Evolutionary conservation across 2,329 filamentous ascomycete species (phyloP).

Genomic region (Aspergillus fumigatiaffinis): DNA sequence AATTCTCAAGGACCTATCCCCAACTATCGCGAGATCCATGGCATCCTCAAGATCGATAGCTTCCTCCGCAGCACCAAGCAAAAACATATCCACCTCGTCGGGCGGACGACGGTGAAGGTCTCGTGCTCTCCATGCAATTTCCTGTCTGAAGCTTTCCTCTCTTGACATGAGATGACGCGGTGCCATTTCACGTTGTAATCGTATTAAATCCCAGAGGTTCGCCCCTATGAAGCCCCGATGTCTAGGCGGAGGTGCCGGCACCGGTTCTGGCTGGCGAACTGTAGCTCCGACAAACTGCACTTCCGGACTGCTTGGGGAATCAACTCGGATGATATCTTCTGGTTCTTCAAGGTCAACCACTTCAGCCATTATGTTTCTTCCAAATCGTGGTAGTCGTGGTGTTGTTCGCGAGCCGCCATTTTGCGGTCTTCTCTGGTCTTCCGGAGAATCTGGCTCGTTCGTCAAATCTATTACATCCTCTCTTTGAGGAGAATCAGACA

Average conservation of each 20-base stretch:
- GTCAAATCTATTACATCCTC: slow-evolving; percentile 47
- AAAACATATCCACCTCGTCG: slow-evolving; percentile 18
- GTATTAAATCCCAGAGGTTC: slow-evolving; percentile 9
- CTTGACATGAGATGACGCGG: background rate
- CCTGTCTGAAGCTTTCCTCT: slow-evolving; percentile 16
- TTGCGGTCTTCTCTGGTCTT: slow-evolving; percentile 8
- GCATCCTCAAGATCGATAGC: slow-evolving; percentile 24
- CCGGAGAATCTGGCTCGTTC: slow-evolving; percentile 40
- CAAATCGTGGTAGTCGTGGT: slow-evolving; percentile 31
- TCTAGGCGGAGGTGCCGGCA: slow-evolving; percentile 4
- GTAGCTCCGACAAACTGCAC: slow-evolving; percentile 46
- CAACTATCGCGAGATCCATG: slow-evolving; percentile 11
- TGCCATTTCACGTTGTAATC: slow-evolving; percentile 2
- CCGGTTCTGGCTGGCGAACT: slow-evolving; percentile 16
- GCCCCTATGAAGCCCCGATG: slow-evolving; percentile 1
- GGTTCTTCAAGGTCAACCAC: slow-evolving; percentile 40
- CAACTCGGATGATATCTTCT: slow-evolving; percentile 13
- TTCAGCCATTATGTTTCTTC: slow-evolving; percentile 34
- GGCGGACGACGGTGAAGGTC: slow-evolving; percentile 7
- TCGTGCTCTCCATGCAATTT: slow-evolving; percentile 18
- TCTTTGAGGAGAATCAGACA: slow-evolving; percentile 31
- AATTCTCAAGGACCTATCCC: slow-evolving; percentile 21
- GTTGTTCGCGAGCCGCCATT: background rate
- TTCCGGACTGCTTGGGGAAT: slow-evolving; percentile 41
- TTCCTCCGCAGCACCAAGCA: slow-evolving; percentile 20